Conservation (phyloP, 306 rosid genomes). For the Cucurbita maxima region DNA sequence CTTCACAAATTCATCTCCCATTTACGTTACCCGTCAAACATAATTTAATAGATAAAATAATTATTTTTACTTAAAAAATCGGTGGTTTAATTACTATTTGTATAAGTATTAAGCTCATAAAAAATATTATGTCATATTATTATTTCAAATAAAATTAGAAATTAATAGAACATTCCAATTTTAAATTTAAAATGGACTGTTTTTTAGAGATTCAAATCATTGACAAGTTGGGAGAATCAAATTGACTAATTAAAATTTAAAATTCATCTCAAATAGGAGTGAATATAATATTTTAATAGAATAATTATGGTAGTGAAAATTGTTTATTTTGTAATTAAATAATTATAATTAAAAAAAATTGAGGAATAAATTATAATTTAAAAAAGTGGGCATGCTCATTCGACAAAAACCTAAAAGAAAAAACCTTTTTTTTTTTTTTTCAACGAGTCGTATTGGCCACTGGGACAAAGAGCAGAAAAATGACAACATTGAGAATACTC, state of each 20-base stretch:
- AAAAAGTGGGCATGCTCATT: neutral
- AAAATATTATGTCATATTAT: neutral
- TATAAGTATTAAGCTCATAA: neutral
- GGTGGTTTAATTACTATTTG: no score
- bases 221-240: neutral
- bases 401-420: neutral
- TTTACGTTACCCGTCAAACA: no score
- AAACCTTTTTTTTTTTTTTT: neutral
- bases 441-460: slow-evolving; percentile 2
- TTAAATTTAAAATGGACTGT: no score
- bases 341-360: neutral
- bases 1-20: no score
- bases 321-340: neutral
- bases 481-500: neutral
- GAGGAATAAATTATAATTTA: neutral
- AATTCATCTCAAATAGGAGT: neutral
- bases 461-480: neutral
- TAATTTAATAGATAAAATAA: no score
- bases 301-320: no score
- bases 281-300: no score
- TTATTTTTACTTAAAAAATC: no score
- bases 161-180: neutral
- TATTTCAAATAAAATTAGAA: neutral
- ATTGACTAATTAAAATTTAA: neutral
- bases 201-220: neutral